Evolutionary conservation across 179 eudicot species (phyloP).

Genomic region (Beta macrorhiza): DNA sequence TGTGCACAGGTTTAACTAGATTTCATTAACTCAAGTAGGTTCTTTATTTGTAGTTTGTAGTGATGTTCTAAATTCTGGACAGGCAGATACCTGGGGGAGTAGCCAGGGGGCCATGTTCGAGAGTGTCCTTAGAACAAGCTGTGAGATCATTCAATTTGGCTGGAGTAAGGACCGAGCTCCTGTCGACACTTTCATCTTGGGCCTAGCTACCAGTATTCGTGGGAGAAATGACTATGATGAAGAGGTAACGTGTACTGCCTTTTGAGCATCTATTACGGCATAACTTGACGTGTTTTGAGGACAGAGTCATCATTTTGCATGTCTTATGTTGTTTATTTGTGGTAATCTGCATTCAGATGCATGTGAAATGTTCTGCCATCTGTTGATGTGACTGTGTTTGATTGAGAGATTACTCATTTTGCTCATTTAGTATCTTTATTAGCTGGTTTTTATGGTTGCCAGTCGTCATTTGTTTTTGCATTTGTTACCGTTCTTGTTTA

Average conservation of each 20-base stretch:
- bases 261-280: neutral
- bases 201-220: slow-evolving; percentile 78
- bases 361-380: neutral
- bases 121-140: slow-evolving; percentile 72
- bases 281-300: neutral
- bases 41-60: slow-evolving; percentile 21
- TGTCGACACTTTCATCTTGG: slow-evolving; percentile 87
- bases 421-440: neutral
- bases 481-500: neutral
- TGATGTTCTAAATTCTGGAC: slow-evolving; percentile 41
- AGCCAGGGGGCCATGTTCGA: slow-evolving; percentile 88
- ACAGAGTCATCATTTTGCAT: neutral
- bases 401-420: neutral
- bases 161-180: slow-evolving; percentile 89
- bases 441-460: neutral
- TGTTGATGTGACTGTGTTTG: neutral
- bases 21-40: neutral
- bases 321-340: neutral
- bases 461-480: neutral
- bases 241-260: slow-evolving; percentile 54
- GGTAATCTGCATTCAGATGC: neutral
- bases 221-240: slow-evolving; percentile 86
- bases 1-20: slow-evolving; percentile 68
- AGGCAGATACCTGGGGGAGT: slow-evolving; percentile 85
- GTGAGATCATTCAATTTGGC: slow-evolving; percentile 82